Percentiles rank a stretch among this genome's conserved stretches.
Evolutionary conservation across 2,329 filamentous ascomycete genomes (phyloP).

Genomic region (Grosmannia huntii): DNA sequence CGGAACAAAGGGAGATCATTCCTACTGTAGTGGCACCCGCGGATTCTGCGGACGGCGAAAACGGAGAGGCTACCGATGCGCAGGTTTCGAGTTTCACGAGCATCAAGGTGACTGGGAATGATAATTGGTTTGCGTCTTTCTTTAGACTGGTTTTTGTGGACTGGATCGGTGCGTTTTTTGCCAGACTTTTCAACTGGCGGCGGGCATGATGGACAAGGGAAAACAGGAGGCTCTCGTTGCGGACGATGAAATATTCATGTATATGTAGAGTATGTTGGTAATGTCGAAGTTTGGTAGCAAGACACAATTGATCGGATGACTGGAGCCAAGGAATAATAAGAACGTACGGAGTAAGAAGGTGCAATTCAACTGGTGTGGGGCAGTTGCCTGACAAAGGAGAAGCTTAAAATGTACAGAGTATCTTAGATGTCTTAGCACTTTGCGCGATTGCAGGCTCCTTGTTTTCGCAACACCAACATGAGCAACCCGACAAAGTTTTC

Average conservation of each 20-base stretch:
- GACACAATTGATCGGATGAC: not conserved
- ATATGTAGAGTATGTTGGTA: not conserved
- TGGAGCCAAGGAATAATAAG: not conserved
- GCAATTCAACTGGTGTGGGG: not conserved
- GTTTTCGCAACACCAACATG: not conserved
- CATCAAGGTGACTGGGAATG: conserved; percentile 5
- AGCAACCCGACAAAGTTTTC: conserved; percentile 6
- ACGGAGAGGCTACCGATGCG: not conserved
- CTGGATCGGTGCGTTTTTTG: conserved; percentile 24
- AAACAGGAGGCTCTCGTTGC: not conserved
- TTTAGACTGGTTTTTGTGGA: conserved; percentile 24
- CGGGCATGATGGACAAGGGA: not conserved
- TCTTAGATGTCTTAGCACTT: no score
- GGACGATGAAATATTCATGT: not conserved
- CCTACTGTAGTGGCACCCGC: not conserved
- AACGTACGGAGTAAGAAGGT: not conserved
- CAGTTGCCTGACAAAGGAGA: not conserved
- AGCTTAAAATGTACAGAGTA: not conserved
- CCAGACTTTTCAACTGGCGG: conserved; percentile 18
- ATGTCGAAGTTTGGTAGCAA: not conserved
- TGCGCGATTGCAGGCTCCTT: not conserved
- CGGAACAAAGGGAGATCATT: not conserved
- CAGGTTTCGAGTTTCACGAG: not conserved
- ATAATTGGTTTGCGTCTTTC: conserved; percentile 22
- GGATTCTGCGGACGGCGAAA: not conserved